Percentiles rank a stretch among this genome's conserved stretches.
These are phyloP conservation scores for Alternaria viburni DNA, from an alignment of 2,329 filamentous ascomycete genomes.

Conservation along the genomic window DNA sequence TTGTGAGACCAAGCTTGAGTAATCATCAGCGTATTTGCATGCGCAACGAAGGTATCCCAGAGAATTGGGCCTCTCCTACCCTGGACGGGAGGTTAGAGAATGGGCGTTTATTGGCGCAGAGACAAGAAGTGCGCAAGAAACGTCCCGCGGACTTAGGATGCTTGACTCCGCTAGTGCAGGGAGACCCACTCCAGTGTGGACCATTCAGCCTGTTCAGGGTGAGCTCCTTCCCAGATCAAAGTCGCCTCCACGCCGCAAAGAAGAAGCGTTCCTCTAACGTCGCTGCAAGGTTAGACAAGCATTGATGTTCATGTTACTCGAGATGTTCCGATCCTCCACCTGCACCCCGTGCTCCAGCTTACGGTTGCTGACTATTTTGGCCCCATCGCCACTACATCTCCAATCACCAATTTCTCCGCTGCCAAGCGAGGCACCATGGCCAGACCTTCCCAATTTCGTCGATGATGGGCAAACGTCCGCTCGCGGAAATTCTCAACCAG, in stretches of 20 bases:
- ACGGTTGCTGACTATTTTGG: neutral
- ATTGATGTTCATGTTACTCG: neutral
- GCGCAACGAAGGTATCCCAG: neutral
- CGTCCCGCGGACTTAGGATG: neutral
- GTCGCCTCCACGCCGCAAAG: neutral
- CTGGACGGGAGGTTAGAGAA: neutral
- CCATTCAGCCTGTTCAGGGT: neutral
- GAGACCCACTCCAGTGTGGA: neutral
- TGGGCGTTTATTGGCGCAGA: neutral
- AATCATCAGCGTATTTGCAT: neutral
- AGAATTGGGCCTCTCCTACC: neutral
- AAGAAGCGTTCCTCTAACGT: neutral
- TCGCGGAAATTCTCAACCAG: slow-evolving; percentile 22
- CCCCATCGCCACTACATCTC: slow-evolving; percentile 1
- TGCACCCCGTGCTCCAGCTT: neutral
- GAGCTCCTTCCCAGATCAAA: neutral
- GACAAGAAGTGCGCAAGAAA: neutral
- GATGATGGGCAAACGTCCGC: slow-evolving; percentile 17
- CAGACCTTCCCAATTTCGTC: slow-evolving; percentile 14
- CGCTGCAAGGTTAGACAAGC: neutral
- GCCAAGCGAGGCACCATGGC: slow-evolving; percentile 16
- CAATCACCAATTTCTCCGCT: slow-evolving; percentile 37
- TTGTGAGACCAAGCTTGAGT: neutral
- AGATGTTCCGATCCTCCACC: neutral
- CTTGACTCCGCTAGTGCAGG: neutral